Evolutionary conservation across 495 filamentous ascomycete species (phyloP).

Genomic region (Penicillium ucsense): DNA sequence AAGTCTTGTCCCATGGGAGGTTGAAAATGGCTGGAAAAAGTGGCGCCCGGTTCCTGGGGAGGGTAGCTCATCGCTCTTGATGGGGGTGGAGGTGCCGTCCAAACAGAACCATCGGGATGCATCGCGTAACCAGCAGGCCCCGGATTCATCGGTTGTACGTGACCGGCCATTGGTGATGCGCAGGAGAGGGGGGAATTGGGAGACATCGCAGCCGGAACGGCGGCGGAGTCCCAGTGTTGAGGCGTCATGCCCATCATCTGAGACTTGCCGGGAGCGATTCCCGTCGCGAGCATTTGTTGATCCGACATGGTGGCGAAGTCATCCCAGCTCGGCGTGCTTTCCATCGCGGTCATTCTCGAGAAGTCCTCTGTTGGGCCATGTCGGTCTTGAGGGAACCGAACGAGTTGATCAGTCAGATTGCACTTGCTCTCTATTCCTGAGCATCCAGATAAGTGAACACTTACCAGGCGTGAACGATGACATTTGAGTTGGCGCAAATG

Average conservation of each 20-base stretch:
- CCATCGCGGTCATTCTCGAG: slow-evolving; percentile 22
- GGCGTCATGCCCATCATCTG: slow-evolving; percentile 32
- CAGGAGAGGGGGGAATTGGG: slow-evolving; percentile 22
- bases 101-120: slow-evolving; percentile 32
- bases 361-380: slow-evolving; percentile 22
- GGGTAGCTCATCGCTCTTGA: slow-evolving; percentile 32
- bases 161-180: slow-evolving; percentile 26
- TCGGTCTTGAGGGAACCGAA: slow-evolving; percentile 13
- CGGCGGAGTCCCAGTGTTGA: slow-evolving; percentile 21
- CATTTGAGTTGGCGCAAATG: slow-evolving; percentile 26
- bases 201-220: slow-evolving; percentile 18
- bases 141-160: slow-evolving; percentile 22
- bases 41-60: slow-evolving; percentile 24
- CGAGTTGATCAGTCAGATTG: not conserved
- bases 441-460: slow-evolving; percentile 1
- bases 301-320: slow-evolving; percentile 36
- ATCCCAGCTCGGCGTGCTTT: slow-evolving; percentile 29
- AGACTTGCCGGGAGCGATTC: slow-evolving; percentile 23
- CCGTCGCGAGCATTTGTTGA: slow-evolving; percentile 25
- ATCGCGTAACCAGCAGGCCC: slow-evolving; percentile 21
- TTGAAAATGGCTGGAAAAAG: slow-evolving; percentile 21
- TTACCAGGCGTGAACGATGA: slow-evolving; percentile 28
- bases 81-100: slow-evolving; percentile 27
- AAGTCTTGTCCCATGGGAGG: slow-evolving; percentile 29
- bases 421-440: too few species aligned